Evolutionary conservation across 129 eudicot species (phyloP), one percentile per base, ranked within the genome.

Genomic region (Smallanthus sonchifolius): DNA sequence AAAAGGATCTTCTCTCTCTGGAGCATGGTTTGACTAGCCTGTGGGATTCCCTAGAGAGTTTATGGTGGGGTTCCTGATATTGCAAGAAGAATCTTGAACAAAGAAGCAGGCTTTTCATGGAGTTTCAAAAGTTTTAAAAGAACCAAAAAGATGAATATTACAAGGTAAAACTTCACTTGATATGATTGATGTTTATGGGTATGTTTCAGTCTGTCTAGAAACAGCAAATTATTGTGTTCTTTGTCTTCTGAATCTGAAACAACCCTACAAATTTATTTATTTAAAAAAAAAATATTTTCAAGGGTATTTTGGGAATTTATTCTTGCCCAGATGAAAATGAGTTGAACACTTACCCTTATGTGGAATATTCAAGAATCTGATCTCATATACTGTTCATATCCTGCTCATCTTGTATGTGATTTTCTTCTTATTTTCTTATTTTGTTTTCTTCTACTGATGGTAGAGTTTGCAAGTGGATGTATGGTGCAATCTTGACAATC

Each of bases 311-410:
- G 4, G 77, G 69, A 20, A 71, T 61, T 55, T 16, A 34, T 30
- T 63, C 5, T 11, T 69, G 24, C 48, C 36, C 32, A 44, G 62
- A 60, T 69, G 24, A 67, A 43, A 73, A 73, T 66, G 68, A 51
- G 71, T 17, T 24, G 38, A 72, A 65, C 36, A 67, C 69, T 19
- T 24, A 65, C 36, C 67, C 69, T 19, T 68, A 45, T 24, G 15
- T 82, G 86, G 90, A 89, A 89, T 89, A 83, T 89, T 83, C 89
- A 81, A 80, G 96, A 89, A 86, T 89, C 96, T 86, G 63, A 24
- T 15, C 19, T 37, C 13, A 57, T 38, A 62, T 42, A 66, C 56
- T 76, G 28, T 43, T 55, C 36, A 8, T 70, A 37, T 47, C 51
- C 34, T 35, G 14, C 14, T 13, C 65, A 24, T 57, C 55, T 20